Conservation (phyloP, 2,329 filamentous ascomycete genomes). For the Colletotrichum sp. region DNA sequence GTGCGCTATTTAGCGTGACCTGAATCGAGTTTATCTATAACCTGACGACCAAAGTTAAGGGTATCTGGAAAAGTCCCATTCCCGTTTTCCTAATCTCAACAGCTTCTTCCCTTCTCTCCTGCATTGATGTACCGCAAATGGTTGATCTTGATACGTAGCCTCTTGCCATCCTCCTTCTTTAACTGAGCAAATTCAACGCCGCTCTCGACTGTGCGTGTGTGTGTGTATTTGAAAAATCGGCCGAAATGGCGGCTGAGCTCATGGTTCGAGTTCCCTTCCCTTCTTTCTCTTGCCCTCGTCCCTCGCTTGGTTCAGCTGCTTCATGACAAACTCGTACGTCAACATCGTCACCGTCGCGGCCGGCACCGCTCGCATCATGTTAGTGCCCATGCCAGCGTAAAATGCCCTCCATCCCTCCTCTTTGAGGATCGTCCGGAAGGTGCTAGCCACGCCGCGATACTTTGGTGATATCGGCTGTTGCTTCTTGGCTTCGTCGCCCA, state of each 20-base stretch:
- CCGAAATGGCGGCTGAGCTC: not conserved
- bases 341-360: constrained; percentile 97
- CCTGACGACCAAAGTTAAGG: constrained; percentile 36
- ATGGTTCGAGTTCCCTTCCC: constrained; percentile 8
- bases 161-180: not conserved
- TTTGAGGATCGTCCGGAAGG: constrained; percentile 80
- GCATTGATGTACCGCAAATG: not conserved
- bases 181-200: constrained; percentile 24
- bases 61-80: constrained; percentile 33
- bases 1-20: constrained; percentile 23
- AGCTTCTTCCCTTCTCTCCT: constrained; percentile 2
- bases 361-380: constrained; percentile 94
- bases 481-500: constrained; percentile 36
- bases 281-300: constrained; percentile 41
- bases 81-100: constrained; percentile 18
- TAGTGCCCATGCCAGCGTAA: constrained; percentile 96
- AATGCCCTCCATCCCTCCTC: constrained; percentile 98
- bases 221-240: not conserved
- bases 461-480: constrained; percentile 45
- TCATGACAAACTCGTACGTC: constrained; percentile 85
- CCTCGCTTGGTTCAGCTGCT: constrained; percentile 51
- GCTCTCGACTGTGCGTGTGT: not conserved
- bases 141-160: not conserved
- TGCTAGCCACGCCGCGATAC: constrained; percentile 82
- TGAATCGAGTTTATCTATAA: constrained; percentile 38